Conservation (phyloP, 345 rosid genomes). For the Pugionium cornutum region DNA sequence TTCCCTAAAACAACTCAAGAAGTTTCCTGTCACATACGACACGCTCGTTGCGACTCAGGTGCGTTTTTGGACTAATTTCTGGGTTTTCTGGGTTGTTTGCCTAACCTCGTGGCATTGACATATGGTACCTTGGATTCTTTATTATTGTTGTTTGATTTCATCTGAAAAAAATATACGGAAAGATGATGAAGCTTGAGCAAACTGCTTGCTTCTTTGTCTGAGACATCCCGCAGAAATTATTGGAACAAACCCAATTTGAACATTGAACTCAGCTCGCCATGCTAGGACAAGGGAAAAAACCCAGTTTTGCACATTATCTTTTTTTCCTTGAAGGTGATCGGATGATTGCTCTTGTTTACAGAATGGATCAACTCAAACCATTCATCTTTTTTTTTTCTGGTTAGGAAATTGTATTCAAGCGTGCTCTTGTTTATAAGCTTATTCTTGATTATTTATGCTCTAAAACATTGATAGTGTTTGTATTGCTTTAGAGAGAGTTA, state of each 20-base stretch:
- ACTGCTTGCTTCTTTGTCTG: neutral
- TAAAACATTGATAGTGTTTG: neutral
- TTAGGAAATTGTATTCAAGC: neutral
- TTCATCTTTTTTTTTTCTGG: neutral
- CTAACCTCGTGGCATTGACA: slow-evolving; percentile 25
- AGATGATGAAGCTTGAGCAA: slow-evolving; percentile 5
- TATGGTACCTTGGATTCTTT: neutral
- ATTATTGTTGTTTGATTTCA: slow-evolving; percentile 29
- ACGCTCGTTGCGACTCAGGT: slow-evolving; percentile 77
- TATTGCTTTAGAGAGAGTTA: neutral
- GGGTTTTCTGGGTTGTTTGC: too few species aligned
- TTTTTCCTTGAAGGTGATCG: neutral
- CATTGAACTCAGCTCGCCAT: slow-evolving; percentile 1
- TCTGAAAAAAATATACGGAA: neutral
- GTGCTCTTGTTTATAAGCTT: neutral
- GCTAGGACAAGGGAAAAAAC: too few species aligned
- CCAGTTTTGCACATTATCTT: neutral
- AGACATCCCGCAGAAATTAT: neutral
- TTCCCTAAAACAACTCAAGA: slow-evolving; percentile 61
- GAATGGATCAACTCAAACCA: slow-evolving; percentile 5
- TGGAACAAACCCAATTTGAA: slow-evolving; percentile 8
- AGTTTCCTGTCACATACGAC: slow-evolving; percentile 64
- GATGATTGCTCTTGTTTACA: neutral
- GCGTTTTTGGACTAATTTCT: neutral
- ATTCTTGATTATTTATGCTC: too few species aligned